Evolutionary conservation across 495 filamentous ascomycete species (phyloP).

Genomic region (Penicillium lagena): DNA sequence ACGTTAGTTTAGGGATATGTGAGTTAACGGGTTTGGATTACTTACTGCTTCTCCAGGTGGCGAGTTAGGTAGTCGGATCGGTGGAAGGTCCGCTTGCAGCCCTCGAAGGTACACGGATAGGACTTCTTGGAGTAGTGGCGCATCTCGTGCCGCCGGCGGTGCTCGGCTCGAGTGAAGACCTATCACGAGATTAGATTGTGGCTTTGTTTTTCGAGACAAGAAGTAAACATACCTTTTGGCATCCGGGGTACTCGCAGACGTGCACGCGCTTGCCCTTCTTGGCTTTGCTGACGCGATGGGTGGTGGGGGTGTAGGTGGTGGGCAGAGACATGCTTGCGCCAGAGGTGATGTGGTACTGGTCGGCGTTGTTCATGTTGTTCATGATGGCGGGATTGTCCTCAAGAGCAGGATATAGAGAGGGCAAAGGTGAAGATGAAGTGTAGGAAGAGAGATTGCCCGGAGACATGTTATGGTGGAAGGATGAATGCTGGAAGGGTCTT

Average conservation of each 20-base stretch:
- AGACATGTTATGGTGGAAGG: too few relatives aligned
- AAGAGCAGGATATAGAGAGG: too few relatives aligned
- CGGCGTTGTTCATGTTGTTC: too few relatives aligned
- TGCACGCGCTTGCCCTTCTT: constrained; percentile 75
- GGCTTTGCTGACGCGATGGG: constrained; percentile 66
- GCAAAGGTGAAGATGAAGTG: too few relatives aligned
- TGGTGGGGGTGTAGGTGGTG: too few relatives aligned
- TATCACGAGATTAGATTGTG: constrained; percentile 13
- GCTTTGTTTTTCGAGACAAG: not conserved
- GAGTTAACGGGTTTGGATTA: not conserved
- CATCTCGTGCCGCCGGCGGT: constrained; percentile 30
- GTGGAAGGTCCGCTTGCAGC: constrained; percentile 13
- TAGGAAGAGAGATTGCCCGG: too few relatives aligned
- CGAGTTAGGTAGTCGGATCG: constrained; percentile 13
- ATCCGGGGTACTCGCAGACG: constrained; percentile 51
- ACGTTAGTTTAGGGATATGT: not conserved
- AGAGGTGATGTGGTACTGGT: too few relatives aligned
- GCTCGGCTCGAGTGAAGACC: constrained; percentile 80
- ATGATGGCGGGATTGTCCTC: too few relatives aligned
- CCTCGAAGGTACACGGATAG: constrained; percentile 6
- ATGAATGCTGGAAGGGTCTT: too few relatives aligned
- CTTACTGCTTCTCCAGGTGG: constrained; percentile 12
- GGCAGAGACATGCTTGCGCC: too few relatives aligned
- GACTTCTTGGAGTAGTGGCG: constrained; percentile 9
- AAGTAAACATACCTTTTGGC: constrained; percentile 45